phyloP scores from a whole-genome alignment of 371 early-diverging fungal species.

The Lichtheimia hyalospora region DNA sequence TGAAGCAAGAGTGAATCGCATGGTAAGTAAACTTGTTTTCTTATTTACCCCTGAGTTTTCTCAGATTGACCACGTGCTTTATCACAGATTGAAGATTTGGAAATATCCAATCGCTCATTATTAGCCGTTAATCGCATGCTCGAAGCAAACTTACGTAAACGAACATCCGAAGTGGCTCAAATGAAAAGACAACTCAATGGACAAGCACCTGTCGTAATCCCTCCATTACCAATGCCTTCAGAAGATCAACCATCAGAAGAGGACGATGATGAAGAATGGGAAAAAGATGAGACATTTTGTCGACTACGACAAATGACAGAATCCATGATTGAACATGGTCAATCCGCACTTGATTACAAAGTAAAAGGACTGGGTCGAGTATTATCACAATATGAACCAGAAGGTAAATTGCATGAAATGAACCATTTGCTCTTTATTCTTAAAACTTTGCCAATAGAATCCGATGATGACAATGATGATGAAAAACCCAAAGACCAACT shows the following conservation, averaged over 20 bases:
- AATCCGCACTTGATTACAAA: slow-evolving; percentile 40
- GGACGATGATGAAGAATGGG: slow-evolving; percentile 33
- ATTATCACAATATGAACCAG: slow-evolving; percentile 23
- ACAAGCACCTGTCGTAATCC: slow-evolving; percentile 5
- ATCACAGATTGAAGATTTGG: slow-evolving; percentile 51
- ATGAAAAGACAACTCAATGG: slow-evolving; percentile 28
- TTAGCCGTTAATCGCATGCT: slow-evolving; percentile 49
- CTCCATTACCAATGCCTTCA: slow-evolving; percentile 5
- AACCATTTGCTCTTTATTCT: neutral
- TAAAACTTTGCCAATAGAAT: neutral
- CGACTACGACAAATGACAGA: slow-evolving; percentile 35
- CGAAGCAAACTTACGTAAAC: slow-evolving; percentile 49
- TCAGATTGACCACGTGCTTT: too few species aligned
- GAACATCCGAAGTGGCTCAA: slow-evolving; percentile 41
- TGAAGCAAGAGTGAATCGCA: slow-evolving; percentile 44
- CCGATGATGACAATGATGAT: slow-evolving; percentile 2
- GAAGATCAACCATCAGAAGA: slow-evolving; percentile 3
- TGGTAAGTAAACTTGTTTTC: slow-evolving; percentile 11
- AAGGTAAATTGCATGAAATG: neutral
- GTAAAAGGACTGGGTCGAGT: slow-evolving; percentile 39
- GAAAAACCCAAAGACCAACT: neutral
- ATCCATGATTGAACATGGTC: slow-evolving; percentile 39
- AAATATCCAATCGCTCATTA: slow-evolving; percentile 48
- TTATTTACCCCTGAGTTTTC: slow-evolving; percentile 3
- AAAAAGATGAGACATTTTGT: slow-evolving; percentile 39